These are phyloP conservation scores for Croton laevigatus DNA, from an alignment of 441 rosid species.

Conservation along the genomic window DNA sequence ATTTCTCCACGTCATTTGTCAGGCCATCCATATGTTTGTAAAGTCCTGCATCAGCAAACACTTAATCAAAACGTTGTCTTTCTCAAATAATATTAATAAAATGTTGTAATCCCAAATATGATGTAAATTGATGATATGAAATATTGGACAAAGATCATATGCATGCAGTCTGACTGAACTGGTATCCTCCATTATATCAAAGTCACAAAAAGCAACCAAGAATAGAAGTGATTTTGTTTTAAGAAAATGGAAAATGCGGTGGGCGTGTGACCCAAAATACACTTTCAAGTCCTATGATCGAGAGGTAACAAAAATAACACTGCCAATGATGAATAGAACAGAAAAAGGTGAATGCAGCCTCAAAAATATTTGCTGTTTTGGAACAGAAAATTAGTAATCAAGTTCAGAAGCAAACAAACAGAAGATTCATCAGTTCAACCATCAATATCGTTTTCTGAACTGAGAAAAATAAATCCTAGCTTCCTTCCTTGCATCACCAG, in stretches of 20 bases:
- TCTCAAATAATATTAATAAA: background rate
- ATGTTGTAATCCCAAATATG: background rate
- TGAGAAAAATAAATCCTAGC: background rate
- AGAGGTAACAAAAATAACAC: background rate
- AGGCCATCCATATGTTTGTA: slow-evolving; percentile 77
- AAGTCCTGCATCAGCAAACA: slow-evolving; percentile 51
- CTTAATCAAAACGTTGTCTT: slow-evolving; percentile 12
- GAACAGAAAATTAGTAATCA: background rate
- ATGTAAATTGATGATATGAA: background rate
- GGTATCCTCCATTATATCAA: background rate
- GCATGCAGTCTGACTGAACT: background rate
- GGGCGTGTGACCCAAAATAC: background rate
- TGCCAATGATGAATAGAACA: background rate
- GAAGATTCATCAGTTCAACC: no score
- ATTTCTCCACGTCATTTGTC: slow-evolving; percentile 77
- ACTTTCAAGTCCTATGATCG: background rate
- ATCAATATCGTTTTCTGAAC: no score
- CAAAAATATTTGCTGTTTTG: background rate
- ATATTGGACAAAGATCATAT: background rate
- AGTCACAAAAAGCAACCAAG: background rate
- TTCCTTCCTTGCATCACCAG: background rate
- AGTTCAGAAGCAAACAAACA: background rate
- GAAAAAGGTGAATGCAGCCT: background rate
- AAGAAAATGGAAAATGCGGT: background rate
- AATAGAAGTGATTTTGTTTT: background rate